Conservation (phyloP, 192 early-diverging fungal genomes). For the Hyaloraphidium curvatum region DNA sequence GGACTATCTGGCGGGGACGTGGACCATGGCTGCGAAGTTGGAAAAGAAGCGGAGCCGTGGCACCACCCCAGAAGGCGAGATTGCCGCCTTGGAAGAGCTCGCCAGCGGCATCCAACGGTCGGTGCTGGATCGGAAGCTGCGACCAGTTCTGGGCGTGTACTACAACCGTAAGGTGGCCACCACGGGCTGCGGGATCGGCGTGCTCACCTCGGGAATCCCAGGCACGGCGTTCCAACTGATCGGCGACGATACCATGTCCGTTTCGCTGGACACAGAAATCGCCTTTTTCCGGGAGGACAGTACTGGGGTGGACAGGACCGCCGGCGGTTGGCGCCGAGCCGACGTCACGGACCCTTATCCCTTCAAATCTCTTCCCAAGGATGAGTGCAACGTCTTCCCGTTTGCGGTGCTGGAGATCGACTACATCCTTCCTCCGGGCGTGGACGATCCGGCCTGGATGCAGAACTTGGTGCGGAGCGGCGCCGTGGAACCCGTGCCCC, state of each 20-base stretch:
- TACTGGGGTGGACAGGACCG: constrained; percentile 40
- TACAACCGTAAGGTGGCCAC: too few relatives aligned
- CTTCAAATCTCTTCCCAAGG: constrained; percentile 57
- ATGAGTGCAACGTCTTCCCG: constrained; percentile 68
- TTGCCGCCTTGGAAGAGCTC: constrained; percentile 45
- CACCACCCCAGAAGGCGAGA: constrained; percentile 49
- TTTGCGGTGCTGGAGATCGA: constrained; percentile 94
- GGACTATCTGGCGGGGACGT: constrained; percentile 55
- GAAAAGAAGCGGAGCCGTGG: constrained; percentile 57
- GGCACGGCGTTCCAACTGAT: constrained; percentile 97
- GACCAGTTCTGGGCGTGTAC: constrained; percentile 60
- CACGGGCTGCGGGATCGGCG: too few relatives aligned
- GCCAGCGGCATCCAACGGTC: constrained; percentile 46
- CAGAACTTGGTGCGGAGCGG: constrained; percentile 70
- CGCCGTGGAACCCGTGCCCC: constrained; percentile 19
- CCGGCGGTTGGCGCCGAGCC: constrained; percentile 72
- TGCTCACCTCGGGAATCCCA: too few relatives aligned
- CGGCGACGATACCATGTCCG: constrained; percentile 71
- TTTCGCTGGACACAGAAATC: constrained; percentile 87
- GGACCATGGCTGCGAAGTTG: constrained; percentile 48
- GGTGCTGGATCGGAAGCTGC: constrained; percentile 41
- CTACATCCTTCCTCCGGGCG: constrained; percentile 76
- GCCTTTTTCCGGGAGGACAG: constrained; percentile 85
- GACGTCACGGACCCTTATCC: constrained; percentile 64
- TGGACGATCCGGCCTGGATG: constrained; percentile 88